Conservation (phyloP, 129 eudicot genomes). For the Silybum marianum region DNA sequence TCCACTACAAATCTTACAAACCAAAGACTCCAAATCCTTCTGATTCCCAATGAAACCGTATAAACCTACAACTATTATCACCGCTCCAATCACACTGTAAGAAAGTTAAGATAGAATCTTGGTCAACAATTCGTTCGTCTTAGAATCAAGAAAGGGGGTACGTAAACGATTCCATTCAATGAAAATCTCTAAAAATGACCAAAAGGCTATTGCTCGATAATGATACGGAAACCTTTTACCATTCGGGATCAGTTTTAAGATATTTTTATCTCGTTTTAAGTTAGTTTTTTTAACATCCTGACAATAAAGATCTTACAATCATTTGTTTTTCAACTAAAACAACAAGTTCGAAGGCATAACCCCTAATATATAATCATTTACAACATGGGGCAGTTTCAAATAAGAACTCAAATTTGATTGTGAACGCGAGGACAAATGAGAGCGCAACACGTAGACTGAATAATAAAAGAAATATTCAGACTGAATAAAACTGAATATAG, state of each 20-base stretch:
- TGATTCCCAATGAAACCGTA: constrained; percentile 42
- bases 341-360: neutral
- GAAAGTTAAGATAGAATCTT: constrained; percentile 12
- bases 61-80: constrained; percentile 58
- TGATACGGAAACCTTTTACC: neutral
- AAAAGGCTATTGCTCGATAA: neutral
- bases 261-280: neutral
- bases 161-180: neutral
- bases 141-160: neutral
- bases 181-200: constrained; percentile 9
- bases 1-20: neutral
- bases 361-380: constrained; percentile 18
- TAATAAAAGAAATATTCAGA: too few species aligned
- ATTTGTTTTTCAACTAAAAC: neutral
- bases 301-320: neutral
- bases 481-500: too few species aligned
- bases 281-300: neutral
- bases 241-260: neutral
- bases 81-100: constrained; percentile 67
- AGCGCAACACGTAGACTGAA: too few species aligned
- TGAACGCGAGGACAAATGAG: too few species aligned
- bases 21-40: neutral
- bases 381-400: neutral
- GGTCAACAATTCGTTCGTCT: constrained; percentile 15
- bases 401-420: too few species aligned